Evolutionary conservation across 371 early-diverging fungal genomes (phyloP).

Genomic region (Dentiscutata heterogama): DNA sequence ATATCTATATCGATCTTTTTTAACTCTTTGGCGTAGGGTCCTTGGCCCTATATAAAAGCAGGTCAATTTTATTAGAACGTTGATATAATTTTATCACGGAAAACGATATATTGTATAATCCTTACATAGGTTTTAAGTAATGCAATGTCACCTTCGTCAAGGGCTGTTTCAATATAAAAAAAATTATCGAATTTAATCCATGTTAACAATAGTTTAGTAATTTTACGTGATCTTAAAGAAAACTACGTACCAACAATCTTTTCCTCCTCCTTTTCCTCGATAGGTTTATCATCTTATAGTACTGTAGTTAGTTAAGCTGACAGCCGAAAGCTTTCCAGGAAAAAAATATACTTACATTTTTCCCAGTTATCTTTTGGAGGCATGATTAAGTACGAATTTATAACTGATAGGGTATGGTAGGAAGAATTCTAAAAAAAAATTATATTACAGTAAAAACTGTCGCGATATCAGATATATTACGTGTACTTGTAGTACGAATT

Average conservation of each 20-base stretch:
- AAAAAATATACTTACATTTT: conserved; percentile 77
- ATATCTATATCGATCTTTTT: conserved; percentile 93
- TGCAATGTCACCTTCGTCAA: conserved; percentile 98
- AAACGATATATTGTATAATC: neutral
- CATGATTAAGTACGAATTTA: conserved; percentile 38
- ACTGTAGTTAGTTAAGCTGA: neutral
- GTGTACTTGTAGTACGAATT: too few species aligned
- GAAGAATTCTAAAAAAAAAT: too few species aligned
- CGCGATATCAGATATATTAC: too few species aligned
- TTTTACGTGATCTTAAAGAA: neutral
- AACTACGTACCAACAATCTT: conserved; percentile 87
- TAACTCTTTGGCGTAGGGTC: conserved; percentile 95
- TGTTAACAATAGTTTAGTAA: neutral
- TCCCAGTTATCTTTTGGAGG: conserved; percentile 93
- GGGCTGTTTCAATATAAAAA: conserved; percentile 59
- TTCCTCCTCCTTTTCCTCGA: conserved; percentile 85
- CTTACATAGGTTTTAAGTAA: conserved; percentile 91
- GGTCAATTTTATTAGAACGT: neutral
- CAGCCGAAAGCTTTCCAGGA: neutral
- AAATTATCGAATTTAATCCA: neutral
- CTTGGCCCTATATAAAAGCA: conserved; percentile 84
- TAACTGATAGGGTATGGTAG: too few species aligned
- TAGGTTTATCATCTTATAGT: conserved; percentile 83
- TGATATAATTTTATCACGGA: too few species aligned
- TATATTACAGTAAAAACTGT: too few species aligned